A percentile compares a stretch with the other conserved stretches of the same genome.
Evolutionary conservation across 2,329 filamentous ascomycete genomes (phyloP).

Genomic region (Fusarium tanahbumbuense): DNA sequence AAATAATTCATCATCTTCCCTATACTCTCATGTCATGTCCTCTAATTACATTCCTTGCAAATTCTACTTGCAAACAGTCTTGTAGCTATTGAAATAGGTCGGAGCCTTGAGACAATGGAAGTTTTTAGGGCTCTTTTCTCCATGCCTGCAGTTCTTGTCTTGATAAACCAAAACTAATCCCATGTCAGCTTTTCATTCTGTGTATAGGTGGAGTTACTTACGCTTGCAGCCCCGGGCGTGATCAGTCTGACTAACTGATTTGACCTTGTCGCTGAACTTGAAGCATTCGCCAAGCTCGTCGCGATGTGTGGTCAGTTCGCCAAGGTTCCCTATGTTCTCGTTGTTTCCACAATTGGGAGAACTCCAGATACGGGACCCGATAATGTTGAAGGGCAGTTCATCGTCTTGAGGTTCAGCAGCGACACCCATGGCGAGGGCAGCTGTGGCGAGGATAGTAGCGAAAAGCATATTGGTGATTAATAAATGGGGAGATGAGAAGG

Average conservation of each 20-base stretch:
- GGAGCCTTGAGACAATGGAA: neutral
- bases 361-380: slow-evolving; percentile 19
- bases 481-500: too few species aligned
- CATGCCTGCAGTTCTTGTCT: neutral
- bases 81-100: neutral
- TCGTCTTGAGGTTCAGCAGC: neutral
- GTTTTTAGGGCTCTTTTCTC: neutral
- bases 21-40: fast-evolving
- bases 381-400: slow-evolving; percentile 6
- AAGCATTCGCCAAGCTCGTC: slow-evolving; percentile 9
- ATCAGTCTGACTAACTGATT: slow-evolving; percentile 16
- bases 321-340: slow-evolving; percentile 2
- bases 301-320: slow-evolving; percentile 8
- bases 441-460: neutral
- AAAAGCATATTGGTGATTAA: slow-evolving; percentile 7
- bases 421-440: slow-evolving; percentile 8
- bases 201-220: fast-evolving
- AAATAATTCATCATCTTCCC: fast-evolving
- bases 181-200: neutral
- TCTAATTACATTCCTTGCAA: neutral
- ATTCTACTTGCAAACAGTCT: neutral
- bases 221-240: slow-evolving; percentile 14
- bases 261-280: slow-evolving; percentile 12
- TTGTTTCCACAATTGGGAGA: slow-evolving; percentile 3
- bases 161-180: neutral